Evolutionary conservation across 78 protist genomes (phyloP), one percentile per base, ranked within the genome.

Genomic region (Dictyostelium purpureum): DNA sequence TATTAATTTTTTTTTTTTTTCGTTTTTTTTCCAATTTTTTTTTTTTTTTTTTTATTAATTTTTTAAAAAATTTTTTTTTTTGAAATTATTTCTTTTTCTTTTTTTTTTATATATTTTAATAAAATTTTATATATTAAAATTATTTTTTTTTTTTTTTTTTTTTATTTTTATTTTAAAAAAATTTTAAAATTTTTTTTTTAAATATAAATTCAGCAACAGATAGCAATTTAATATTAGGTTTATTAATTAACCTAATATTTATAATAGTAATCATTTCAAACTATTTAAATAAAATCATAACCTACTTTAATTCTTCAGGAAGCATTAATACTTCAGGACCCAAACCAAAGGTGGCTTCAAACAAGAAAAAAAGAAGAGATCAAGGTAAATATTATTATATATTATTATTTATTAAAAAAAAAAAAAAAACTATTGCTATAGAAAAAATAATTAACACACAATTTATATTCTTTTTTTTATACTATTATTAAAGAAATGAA

Each of bases 311-410:
- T 57, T 57, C 67, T 26, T 24, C 28, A 18, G 24, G 28, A 12
- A 37, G 26, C 7, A 31, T 26, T 26, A 57, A 18, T 28, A 57
- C n/a, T 21, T 56, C 65, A 56, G 67, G 38, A 47, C 7, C 7
- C 4, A 45, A 70, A 56, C 31, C 51, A 37, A 61, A 56, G 61
- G 81, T 75, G 81, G 81, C 81, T 18, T 40, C 81, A 10, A 56
- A 12, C 24, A 75, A 11, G 54, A 75, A 26, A 49, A 75, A 24
- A 37, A 52, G 61, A 52, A 75, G 61, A 47, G 81, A 75, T 10
- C 81, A 51, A 75, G 26, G 81, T 35, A 40, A 33, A 2, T 16
- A n/a, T 16, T 16, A 66, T 38, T 38, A 66, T 38, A 38, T 11
- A 66, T 38, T 5, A 38, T 4, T 38, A 28, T 66, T 14, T 11